A percentile compares a stretch with the other conserved stretches of the same genome.
Evolutionary conservation across 441 rosid genomes (phyloP).

Genomic region (Corymbia citriodora): DNA sequence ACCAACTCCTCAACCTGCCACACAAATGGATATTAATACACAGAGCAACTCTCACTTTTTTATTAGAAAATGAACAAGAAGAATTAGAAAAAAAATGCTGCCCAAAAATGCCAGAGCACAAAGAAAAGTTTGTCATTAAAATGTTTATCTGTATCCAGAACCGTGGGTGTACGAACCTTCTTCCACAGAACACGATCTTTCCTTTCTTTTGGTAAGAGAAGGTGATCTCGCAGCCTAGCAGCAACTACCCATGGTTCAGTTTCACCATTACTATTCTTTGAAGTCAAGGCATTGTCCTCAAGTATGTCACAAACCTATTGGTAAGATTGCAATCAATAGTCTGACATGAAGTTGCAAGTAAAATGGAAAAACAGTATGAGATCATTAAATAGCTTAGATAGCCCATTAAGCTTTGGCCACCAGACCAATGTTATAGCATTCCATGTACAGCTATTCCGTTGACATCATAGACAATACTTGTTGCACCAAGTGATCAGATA

Average conservation of each 20-base stretch:
- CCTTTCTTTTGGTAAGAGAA: slow-evolving; percentile 84
- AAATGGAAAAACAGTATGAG: not conserved
- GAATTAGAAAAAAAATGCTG: not conserved
- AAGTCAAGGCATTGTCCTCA: slow-evolving; percentile 72
- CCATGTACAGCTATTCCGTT: not conserved
- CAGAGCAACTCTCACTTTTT: not conserved
- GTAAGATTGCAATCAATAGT: not conserved
- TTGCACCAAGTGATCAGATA: not conserved
- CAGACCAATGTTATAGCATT: not conserved
- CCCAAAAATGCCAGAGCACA: not conserved
- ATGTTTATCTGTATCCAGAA: not conserved
- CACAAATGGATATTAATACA: not conserved
- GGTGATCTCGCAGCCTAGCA: slow-evolving; percentile 76
- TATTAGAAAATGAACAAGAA: not conserved
- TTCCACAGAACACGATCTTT: slow-evolving; percentile 72
- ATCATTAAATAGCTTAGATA: not conserved
- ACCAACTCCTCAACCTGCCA: slow-evolving; percentile 78
- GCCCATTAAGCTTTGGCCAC: not conserved
- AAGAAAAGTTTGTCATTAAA: not conserved
- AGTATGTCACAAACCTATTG: slow-evolving; percentile 74
- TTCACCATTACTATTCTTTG: slow-evolving; percentile 39
- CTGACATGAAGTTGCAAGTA: not conserved
- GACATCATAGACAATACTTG: not conserved
- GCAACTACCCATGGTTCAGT: slow-evolving; percentile 85
- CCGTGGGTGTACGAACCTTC: slow-evolving; percentile 32